These are phyloP conservation scores for Dianthus caryophyllus DNA, from an alignment of 148 eudicot genomes.

Conservation along the genomic window DNA sequence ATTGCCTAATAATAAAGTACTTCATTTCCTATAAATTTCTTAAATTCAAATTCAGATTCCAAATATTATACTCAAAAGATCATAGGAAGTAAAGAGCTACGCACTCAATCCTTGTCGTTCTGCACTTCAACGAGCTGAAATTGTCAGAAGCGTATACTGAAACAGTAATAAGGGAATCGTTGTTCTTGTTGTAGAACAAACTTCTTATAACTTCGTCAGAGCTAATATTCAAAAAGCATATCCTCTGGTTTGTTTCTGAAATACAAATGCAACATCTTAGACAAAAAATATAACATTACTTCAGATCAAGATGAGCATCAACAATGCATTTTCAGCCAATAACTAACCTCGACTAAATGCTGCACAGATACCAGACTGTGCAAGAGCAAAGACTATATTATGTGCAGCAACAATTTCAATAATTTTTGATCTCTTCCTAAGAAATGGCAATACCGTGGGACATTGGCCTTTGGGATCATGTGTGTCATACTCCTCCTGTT, in stretches of 20 bases:
- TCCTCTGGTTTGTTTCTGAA: constrained; percentile 92
- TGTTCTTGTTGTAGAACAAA: constrained; percentile 95
- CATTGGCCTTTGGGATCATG: constrained; percentile 95
- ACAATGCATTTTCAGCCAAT: background rate
- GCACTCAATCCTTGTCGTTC: constrained; percentile 93
- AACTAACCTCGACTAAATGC: constrained; percentile 87
- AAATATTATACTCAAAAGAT: background rate
- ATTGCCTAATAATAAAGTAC: background rate
- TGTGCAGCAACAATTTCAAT: constrained; percentile 96
- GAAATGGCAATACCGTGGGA: constrained; percentile 62
- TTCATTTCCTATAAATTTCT: background rate
- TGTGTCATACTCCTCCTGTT: constrained; percentile 92
- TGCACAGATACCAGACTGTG: constrained; percentile 93
- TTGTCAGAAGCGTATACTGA: constrained; percentile 95
- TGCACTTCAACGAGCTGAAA: constrained; percentile 93
- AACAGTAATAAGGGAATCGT: constrained; percentile 93
- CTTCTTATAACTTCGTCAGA: constrained; percentile 93
- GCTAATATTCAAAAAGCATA: constrained; percentile 86
- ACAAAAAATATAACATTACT: background rate
- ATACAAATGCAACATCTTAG: constrained; percentile 9
- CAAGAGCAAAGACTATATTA: constrained; percentile 95
- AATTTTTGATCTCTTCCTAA: constrained; percentile 76
- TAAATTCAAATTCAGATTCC: background rate
- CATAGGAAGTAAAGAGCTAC: constrained; percentile 17
- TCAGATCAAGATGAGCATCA: background rate